Evolutionary conservation across 805 yeast genomes (phyloP).

Genomic region (Suhomyces sp.): DNA sequence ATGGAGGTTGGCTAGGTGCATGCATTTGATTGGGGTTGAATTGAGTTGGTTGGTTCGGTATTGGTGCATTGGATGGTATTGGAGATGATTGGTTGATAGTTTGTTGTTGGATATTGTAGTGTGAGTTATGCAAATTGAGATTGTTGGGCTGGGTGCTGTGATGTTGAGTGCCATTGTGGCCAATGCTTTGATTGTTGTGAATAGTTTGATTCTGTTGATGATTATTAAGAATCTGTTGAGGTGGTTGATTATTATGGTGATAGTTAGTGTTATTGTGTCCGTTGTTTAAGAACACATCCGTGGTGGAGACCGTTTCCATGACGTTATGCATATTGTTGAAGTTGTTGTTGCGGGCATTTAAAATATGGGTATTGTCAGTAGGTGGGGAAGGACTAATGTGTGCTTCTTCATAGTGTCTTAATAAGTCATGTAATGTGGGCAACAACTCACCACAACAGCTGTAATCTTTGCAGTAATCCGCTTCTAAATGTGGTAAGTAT

Average conservation of each 20-base stretch:
- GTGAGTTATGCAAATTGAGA: slow-evolving; percentile 20
- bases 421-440: slow-evolving; percentile 90
- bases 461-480: slow-evolving; percentile 95
- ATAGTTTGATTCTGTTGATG: slow-evolving; percentile 12
- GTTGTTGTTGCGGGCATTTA: slow-evolving; percentile 30
- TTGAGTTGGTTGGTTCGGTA: slow-evolving; percentile 9
- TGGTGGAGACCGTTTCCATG: slow-evolving; percentile 88
- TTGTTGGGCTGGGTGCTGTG: slow-evolving; percentile 13
- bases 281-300: slow-evolving; percentile 76
- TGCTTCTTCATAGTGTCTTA: slow-evolving; percentile 94
- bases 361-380: slow-evolving; percentile 30
- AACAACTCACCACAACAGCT: slow-evolving; percentile 91
- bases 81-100: slow-evolving; percentile 15
- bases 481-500: slow-evolving; percentile 89
- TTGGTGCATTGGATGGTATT: slow-evolving; percentile 6
- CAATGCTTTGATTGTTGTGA: slow-evolving; percentile 6
- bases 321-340: slow-evolving; percentile 52
- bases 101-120: slow-evolving; percentile 23
- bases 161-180: neutral
- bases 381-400: slow-evolving; percentile 69
- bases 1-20: slow-evolving; percentile 7
- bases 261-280: slow-evolving; percentile 24
- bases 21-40: slow-evolving; percentile 7
- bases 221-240: slow-evolving; percentile 14
- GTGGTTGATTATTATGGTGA: slow-evolving; percentile 15